Percentiles rank a stretch among this genome's conserved stretches.
phyloP scores from a whole-genome alignment of 176 grass and related monocot species.

The Zoysia japonica region DNA sequence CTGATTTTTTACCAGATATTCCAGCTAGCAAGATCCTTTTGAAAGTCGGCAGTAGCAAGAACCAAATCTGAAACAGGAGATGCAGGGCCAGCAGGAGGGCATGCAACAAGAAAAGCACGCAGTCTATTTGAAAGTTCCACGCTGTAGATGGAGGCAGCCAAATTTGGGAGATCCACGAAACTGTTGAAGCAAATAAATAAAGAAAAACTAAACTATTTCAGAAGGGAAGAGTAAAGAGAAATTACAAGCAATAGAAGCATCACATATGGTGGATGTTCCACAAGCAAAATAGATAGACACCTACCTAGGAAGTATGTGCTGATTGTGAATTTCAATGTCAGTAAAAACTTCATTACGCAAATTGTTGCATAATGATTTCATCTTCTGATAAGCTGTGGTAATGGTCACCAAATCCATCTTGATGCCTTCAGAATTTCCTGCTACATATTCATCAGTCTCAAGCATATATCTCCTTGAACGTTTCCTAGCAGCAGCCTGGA shows the following conservation, averaged over 20 bases:
- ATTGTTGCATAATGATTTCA: constrained; percentile 91
- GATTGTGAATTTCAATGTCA: constrained; percentile 99
- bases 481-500: constrained; percentile 90
- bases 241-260: not conserved
- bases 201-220: constrained; percentile 18
- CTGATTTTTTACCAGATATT: constrained; percentile 72
- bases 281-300: not conserved
- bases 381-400: constrained; percentile 84
- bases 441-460: constrained; percentile 89
- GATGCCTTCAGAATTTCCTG: constrained; percentile 63
- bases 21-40: constrained; percentile 93
- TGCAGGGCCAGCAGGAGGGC: constrained; percentile 84
- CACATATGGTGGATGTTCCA: not conserved
- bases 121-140: constrained; percentile 85
- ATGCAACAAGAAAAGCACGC: constrained; percentile 83
- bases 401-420: constrained; percentile 71
- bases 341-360: constrained; percentile 89
- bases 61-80: constrained; percentile 90
- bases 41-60: constrained; percentile 88
- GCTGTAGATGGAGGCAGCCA: constrained; percentile 81
- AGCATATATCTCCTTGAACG: constrained; percentile 78
- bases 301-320: constrained; percentile 91
- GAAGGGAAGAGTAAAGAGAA: not conserved
- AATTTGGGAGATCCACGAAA: constrained; percentile 87
- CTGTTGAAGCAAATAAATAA: constrained; percentile 50